Base-by-base conservation (phyloP, 164 flowering plant species). In the Vitis riparia region DNA sequence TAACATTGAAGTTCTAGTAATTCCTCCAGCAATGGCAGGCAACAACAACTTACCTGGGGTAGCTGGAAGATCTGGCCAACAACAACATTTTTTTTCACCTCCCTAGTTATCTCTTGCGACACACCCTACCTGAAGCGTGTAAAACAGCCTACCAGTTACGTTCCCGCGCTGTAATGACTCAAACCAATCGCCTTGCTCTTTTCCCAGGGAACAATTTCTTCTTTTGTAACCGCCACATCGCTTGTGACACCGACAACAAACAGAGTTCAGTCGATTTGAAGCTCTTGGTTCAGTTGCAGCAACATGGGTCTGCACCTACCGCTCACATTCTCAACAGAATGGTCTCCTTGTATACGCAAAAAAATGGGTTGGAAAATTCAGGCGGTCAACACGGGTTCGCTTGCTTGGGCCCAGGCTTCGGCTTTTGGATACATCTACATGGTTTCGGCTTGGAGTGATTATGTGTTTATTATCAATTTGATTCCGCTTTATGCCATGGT, bases 351-450 rank as follows among this genome's bases (percentile, higher is more conserved):
- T 95, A 68, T 73, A 78, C 69, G n/a, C 85, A 19, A 74, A 73
- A 95, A 95, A 75, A 95, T 95, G 99, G 98, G 99, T 30, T 95
- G 97, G 98, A 95, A 80, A 79, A 84, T 93, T 72, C 88, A 91
- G 83, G 99, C 93, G 59, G 99, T 95, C 56, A 98, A 95, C 81
- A 97, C 97, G 50, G 99, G 99, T 60, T 76, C 93, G 52, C 2
- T 62, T 91, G 70, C 78, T 91, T 11, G 77, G 23, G 23, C 23
- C 23, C 23, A 19, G 23, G 23, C 23, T 19, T 19, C 23, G 23
- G 1, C 23, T 19, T 19, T 19, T 19, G 23, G 23, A 19, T 19
- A 19, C 23, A 1, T 19, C 23, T 19, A 19, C 1, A 19, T 1
- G 23, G 23, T 19, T 19, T 19, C 1, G 1, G 23, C 23, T 19